Base-by-base conservation (phyloP, 495 filamentous ascomycete species). In the Baudoinia panamericana region DNA sequence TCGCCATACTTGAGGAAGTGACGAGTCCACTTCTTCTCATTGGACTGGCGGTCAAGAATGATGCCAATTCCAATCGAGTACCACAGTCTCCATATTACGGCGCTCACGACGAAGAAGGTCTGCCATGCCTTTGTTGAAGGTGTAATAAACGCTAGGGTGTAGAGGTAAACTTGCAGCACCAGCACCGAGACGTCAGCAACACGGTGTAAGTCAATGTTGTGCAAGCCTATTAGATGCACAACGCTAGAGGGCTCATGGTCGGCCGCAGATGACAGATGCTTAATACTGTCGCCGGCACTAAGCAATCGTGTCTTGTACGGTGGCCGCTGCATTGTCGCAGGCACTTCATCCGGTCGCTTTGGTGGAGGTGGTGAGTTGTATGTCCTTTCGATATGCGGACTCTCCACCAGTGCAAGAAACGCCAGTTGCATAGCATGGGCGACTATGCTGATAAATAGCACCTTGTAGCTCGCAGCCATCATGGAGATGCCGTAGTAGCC, bases 401-500 rank as follows among this genome's bases (percentile, higher is more conserved):
- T 93, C 61, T 97, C 90, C 38, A 97, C 80, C 30, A 82, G 60
- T 4, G 80, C 71, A 44, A 97, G 68, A 66, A 97, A 97, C 24
- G 76, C 80, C 54, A 97, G 87, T 64, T 97, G 90, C 44, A 84
- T 80, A 55, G 84, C 83, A 66, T 97, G 90, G 47, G 88, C 92
- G 58, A 86, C 63, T 47, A 97, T 84, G 13, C 92, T 96, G 56
- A 94, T 93, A 69, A 92, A 85, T 8, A 96, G 68, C 39, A 97
- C 90, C 46, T 83, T 82, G 66, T 96, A 96, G 63, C 92, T 96
- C 34, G 92, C 90, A 19, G 87, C 85, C 75, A 97, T 88, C 58
- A 94, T 75, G n/a, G 88, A 95, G 55, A 96, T 94, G 45, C 90
- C 92, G 56, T 97, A 97, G 62, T 93, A 97, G 20, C 90, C 90